Conservation (phyloP, 1,139 yeast genomes). For the Candida mesenterica region DNA sequence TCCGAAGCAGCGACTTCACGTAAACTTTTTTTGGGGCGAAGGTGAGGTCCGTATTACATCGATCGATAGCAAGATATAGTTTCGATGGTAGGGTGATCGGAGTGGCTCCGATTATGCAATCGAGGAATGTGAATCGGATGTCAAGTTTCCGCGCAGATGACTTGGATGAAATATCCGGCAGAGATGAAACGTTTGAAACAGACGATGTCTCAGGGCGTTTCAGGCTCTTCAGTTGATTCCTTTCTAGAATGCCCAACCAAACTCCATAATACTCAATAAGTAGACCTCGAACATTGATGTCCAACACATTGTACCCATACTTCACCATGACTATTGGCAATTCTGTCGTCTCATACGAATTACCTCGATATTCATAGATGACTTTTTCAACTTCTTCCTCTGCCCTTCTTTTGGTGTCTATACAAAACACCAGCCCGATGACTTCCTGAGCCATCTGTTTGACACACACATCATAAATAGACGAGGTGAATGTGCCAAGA, state of each 20-base stretch:
- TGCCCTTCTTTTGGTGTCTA: conserved; percentile 21
- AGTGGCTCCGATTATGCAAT: conserved; percentile 54
- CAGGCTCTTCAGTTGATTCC: neutral
- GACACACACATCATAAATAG: conserved; percentile 24
- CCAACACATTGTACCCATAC: conserved; percentile 24
- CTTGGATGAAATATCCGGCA: neutral
- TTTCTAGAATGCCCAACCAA: conserved; percentile 39
- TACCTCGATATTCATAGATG: conserved; percentile 27
- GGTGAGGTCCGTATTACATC: conserved; percentile 52
- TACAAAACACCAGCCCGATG: conserved; percentile 24
- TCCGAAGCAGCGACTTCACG: conserved; percentile 46
- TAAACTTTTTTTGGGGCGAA: conserved; percentile 31
- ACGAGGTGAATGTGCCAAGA: conserved; percentile 47
- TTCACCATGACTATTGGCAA: conserved; percentile 27
- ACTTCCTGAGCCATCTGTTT: conserved; percentile 18
- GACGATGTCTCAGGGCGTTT: neutral
- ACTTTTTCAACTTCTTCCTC: conserved; percentile 24
- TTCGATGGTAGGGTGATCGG: conserved; percentile 60
- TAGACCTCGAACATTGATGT: conserved; percentile 44
- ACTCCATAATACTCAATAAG: conserved; percentile 52
- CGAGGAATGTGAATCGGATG: conserved; percentile 46
- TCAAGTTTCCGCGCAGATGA: conserved; percentile 18
- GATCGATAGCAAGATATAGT: conserved; percentile 47
- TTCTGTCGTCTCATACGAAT: conserved; percentile 11
- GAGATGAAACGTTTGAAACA: too few species aligned